These are phyloP conservation scores for Fragaria nilgerrensis DNA, from an alignment of 306 rosid genomes.

Conservation along the genomic window DNA sequence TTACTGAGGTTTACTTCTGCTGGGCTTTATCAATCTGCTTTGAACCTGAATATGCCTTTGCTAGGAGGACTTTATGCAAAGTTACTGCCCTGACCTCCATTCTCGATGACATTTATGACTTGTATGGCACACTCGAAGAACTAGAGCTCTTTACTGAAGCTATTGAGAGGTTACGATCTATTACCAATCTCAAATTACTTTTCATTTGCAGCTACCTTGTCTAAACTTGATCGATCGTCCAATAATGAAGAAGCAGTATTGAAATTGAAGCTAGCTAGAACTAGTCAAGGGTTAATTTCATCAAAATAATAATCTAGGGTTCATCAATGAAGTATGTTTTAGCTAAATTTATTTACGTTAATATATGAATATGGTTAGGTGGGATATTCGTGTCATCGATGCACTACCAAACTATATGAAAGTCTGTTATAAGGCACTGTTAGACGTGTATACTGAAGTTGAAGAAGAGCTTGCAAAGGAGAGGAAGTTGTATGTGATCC, in stretches of 20 bases:
- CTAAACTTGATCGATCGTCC: too few species aligned
- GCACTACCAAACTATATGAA: too few species aligned
- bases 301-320: neutral
- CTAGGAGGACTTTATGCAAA: conserved; percentile 5
- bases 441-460: neutral
- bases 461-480: neutral
- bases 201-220: neutral
- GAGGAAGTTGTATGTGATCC: neutral
- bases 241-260: too few species aligned
- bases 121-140: neutral
- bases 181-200: too few species aligned
- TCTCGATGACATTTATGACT: conserved; percentile 7
- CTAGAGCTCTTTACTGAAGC: neutral
- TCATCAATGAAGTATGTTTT: too few species aligned
- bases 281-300: neutral
- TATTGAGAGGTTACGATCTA: neutral
- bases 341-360: neutral
- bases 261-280: neutral
- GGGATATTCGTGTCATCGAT: too few species aligned
- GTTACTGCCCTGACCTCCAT: neutral
- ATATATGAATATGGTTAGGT: neutral
- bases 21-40: neutral
- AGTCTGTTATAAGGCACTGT: neutral
- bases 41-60: conserved; percentile 13
- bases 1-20: neutral